Conservation (phyloP, 345 rosid genomes). For the Streptanthus diversifolius region DNA sequence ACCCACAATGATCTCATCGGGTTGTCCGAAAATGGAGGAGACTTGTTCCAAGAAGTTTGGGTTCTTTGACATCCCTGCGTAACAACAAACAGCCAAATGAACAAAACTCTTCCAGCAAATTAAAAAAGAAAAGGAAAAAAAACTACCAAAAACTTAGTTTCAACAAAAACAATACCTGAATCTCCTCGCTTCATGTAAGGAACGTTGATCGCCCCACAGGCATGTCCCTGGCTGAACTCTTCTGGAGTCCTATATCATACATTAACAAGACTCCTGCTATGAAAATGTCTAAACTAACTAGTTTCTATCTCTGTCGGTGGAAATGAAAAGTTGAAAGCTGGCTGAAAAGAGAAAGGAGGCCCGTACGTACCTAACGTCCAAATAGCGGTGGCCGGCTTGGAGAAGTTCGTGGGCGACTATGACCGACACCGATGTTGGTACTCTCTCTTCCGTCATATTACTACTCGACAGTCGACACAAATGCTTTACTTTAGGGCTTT, state of each 20-base stretch:
- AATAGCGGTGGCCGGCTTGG: conserved; percentile 74
- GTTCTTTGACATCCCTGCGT: conserved; percentile 69
- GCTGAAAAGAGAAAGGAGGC: not conserved
- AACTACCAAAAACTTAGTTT: not conserved
- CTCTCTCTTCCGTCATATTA: conserved; percentile 40
- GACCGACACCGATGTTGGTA: conserved; percentile 75
- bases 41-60: conserved; percentile 57
- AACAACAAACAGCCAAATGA: not conserved
- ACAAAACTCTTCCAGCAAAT: not conserved
- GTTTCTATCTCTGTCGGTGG: not conserved
- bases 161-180: conserved; percentile 43
- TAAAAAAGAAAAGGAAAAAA: not conserved
- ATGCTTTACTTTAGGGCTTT: not conserved
- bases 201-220: conserved; percentile 64
- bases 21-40: conserved; percentile 44
- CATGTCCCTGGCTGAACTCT: conserved; percentile 79
- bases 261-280: not conserved
- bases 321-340: not conserved
- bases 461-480: not conserved
- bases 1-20: conserved; percentile 73
- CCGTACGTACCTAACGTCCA: conserved; percentile 58
- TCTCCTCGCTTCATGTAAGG: conserved; percentile 70
- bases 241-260: conserved; percentile 48
- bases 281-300: not conserved
- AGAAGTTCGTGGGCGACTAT: conserved; percentile 78